Conservation (phyloP, 2,329 filamentous ascomycete species). For the Fusarium nisikadoi region DNA sequence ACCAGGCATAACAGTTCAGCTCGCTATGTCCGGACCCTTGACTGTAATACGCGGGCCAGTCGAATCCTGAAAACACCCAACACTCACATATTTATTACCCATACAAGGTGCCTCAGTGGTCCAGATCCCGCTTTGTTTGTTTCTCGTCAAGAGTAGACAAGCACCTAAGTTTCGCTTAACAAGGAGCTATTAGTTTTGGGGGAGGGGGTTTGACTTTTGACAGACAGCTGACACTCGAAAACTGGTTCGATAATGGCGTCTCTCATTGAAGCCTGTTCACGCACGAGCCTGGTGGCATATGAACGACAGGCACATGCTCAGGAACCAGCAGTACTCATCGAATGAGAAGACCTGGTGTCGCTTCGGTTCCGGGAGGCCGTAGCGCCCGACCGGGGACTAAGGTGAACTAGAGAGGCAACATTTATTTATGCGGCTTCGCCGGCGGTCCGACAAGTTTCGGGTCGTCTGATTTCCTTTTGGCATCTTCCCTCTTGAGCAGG, state of each 20-base stretch:
- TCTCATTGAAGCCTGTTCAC: constrained; percentile 9
- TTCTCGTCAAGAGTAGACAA: not conserved
- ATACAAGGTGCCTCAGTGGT: not conserved
- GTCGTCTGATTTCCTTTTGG: constrained; percentile 3
- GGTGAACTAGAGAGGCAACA: not conserved
- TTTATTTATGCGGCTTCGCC: not conserved
- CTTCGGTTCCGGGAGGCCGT: constrained; percentile 23
- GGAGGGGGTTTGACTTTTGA: not conserved
- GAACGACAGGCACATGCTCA: constrained; percentile 19
- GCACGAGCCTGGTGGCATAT: constrained; percentile 25
- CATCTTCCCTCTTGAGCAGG: not conserved
- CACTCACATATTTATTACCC: not conserved
- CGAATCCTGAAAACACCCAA: not conserved
- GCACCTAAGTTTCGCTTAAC: not conserved
- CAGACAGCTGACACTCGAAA: constrained; percentile 22
- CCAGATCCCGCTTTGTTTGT: not conserved
- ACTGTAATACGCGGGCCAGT: not conserved
- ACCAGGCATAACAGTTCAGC: not conserved
- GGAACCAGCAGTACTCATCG: constrained; percentile 17
- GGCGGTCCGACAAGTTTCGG: constrained; percentile 33
- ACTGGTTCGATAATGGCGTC: constrained; percentile 2
- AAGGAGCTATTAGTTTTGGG: not conserved
- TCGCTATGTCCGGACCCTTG: not conserved
- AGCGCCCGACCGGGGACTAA: constrained; percentile 8
- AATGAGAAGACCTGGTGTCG: constrained; percentile 11